Evolutionary conservation across 208 protist species (phyloP).

Genomic region (Acanthamoeba triangularis): DNA sequence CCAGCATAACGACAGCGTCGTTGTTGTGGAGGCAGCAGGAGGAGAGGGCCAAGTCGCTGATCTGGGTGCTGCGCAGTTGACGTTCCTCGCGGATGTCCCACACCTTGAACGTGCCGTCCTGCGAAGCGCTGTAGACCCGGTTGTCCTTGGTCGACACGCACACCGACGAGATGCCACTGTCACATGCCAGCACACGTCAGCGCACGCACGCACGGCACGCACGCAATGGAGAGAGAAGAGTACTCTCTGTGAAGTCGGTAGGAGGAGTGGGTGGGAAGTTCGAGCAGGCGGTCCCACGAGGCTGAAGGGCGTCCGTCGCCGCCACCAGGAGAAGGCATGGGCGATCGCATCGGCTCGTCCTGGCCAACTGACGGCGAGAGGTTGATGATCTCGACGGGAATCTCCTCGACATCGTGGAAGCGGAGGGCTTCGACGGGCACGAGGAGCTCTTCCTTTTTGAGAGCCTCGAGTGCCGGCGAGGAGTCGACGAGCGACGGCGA

Average conservation of each 20-base stretch:
- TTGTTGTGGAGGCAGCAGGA: conserved; percentile 82
- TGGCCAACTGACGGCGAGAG: neutral
- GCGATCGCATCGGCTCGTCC: neutral
- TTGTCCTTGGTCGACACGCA: conserved; percentile 80
- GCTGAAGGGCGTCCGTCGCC: neutral
- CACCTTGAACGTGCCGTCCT: conserved; percentile 87
- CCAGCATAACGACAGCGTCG: conserved; percentile 86
- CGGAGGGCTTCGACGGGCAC: neutral
- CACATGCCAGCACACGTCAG: neutral
- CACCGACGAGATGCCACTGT: conserved; percentile 81
- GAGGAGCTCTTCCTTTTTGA: conserved; percentile 48
- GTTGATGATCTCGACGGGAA: neutral
- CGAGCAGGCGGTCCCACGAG: conserved; percentile 12
- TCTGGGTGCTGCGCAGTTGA: conserved; percentile 84
- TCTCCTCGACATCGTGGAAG: conserved; percentile 7
- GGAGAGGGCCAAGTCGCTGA: conserved; percentile 80
- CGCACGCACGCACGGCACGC: neutral
- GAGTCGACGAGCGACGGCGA: conserved; percentile 26
- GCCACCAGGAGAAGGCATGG: neutral
- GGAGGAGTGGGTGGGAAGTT: conserved; percentile 23
- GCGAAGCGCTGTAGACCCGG: conserved; percentile 87
- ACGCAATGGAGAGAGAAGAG: neutral
- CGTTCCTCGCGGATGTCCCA: conserved; percentile 84
- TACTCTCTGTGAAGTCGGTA: conserved; percentile 59
- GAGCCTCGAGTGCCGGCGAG: neutral